phyloP scores from a whole-genome alignment of 305 asterid genomes.

The Striga hermonthica region DNA sequence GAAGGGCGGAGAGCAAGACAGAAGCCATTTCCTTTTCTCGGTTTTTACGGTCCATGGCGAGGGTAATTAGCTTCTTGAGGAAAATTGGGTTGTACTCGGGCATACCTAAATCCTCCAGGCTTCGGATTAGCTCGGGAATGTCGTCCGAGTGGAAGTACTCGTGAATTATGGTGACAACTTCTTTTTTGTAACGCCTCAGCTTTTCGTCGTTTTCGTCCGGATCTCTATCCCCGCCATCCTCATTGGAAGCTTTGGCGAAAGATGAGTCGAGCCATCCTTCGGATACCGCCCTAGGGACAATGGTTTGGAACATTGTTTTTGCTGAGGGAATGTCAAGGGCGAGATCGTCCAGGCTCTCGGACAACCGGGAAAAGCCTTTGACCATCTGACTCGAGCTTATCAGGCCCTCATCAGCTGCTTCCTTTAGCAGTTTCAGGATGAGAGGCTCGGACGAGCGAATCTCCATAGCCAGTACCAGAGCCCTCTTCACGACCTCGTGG shows the following conservation, averaged over 20 bases:
- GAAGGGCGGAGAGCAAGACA: slow-evolving; percentile 80
- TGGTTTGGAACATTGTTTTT: slow-evolving; percentile 40
- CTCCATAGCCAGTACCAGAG: slow-evolving; percentile 77
- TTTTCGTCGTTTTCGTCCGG: slow-evolving; percentile 43
- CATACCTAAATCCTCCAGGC: slow-evolving; percentile 71
- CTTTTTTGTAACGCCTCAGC: slow-evolving; percentile 57
- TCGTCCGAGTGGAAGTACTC: slow-evolving; percentile 84
- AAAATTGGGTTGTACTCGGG: slow-evolving; percentile 73
- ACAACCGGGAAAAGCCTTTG: slow-evolving; percentile 63
- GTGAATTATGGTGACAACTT: slow-evolving; percentile 62
- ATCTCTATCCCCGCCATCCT: slow-evolving; percentile 36
- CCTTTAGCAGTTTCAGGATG: slow-evolving; percentile 57
- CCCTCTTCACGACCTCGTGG: slow-evolving; percentile 84
- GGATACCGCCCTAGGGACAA: slow-evolving; percentile 61
- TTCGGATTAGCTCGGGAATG: slow-evolving; percentile 80
- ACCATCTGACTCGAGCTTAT: slow-evolving; percentile 81
- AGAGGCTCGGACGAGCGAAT: slow-evolving; percentile 51
- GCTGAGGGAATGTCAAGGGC: slow-evolving; percentile 86
- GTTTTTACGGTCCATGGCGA: slow-evolving; percentile 91
- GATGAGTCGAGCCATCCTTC: slow-evolving; percentile 82
- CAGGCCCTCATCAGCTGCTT: slow-evolving; percentile 77
- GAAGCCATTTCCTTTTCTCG: slow-evolving; percentile 98
- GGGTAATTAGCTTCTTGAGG: slow-evolving; percentile 73
- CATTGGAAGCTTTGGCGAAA: slow-evolving; percentile 39
- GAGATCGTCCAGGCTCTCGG: slow-evolving; percentile 79